Evolutionary conservation across 768 basidiomycete species (phyloP), one percentile per base, ranked within the genome.

Genomic region (Auriscalpium vulgare): DNA sequence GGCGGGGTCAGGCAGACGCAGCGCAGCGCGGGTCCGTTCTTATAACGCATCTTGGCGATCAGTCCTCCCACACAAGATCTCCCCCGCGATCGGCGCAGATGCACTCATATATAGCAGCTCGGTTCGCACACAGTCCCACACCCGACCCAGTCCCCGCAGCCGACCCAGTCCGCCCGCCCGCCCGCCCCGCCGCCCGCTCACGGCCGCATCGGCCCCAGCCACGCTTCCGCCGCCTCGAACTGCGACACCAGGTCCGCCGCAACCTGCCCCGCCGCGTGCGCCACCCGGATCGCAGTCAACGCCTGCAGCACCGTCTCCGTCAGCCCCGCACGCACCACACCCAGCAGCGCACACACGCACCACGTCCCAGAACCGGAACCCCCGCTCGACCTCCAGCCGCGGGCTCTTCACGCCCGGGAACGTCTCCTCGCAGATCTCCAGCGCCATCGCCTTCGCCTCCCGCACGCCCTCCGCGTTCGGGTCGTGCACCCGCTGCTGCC

Each of bases 351-450:
- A 50, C 17, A 48, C 11, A 82, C 93, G 74, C 67, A 97, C 95
- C 71, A 95, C 80, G 69, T 97, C 93, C 95, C 95, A 99, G 78
- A 98, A 99, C 66, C 95, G 78, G 78, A 99, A 97, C 7, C 95
- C 95, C 50, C 95, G 75, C 71, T 97, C 93, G 56, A 99, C 88
- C 77, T 98, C 95, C 58, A 75, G 74, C 72, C 86, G 84, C 4
- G 95, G 91, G 56, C 66, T 70, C 76, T 94, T 95, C 63, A 99
- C 91, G 19, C 91, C 93, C 17, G 87, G 81, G 78, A 98, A 97
- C 55, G 90, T 93, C 67, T 94, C 88, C 65, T 97, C 94, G 68
- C 95, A 89, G 63, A 95, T 85, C 60, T 88, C 89, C 45, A 97
- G 79, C 48, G 94, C 94, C 77, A 90, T 80, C 52, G 81, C 74